These are phyloP conservation scores for Pascua guehoae DNA, from an alignment of 1,284 basidiomycete genomes.

Conservation along the genomic window DNA sequence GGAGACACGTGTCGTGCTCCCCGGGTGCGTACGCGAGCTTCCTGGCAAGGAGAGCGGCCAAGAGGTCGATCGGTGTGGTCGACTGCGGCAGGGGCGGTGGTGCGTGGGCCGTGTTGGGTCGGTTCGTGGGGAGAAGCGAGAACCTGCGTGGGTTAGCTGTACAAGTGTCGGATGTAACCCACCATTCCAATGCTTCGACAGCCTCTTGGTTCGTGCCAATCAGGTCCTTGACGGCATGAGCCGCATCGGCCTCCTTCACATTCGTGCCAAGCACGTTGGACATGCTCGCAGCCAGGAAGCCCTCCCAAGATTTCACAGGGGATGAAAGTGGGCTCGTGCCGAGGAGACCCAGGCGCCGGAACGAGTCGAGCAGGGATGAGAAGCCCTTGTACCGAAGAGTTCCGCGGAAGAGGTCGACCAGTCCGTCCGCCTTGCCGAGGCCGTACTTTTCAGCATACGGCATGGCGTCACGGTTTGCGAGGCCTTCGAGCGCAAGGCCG, in stretches of 20 bases:
- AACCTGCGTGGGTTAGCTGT: constrained; percentile 22
- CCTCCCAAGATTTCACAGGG: constrained; percentile 30
- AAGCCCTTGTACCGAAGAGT: constrained; percentile 91
- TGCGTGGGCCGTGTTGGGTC: constrained; percentile 2
- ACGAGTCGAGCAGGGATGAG: constrained; percentile 67
- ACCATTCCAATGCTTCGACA: constrained; percentile 60
- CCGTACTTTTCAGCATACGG: constrained; percentile 71
- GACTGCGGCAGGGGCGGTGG: constrained; percentile 6
- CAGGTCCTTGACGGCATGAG: neutral
- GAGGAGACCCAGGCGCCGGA: constrained; percentile 71
- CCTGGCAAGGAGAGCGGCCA: constrained; percentile 69
- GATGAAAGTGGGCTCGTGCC: constrained; percentile 48
- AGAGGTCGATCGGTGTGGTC: constrained; percentile 68
- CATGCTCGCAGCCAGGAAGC: constrained; percentile 18
- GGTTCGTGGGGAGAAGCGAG: constrained; percentile 50
- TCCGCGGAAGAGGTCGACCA: constrained; percentile 74
- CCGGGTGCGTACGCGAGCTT: constrained; percentile 67
- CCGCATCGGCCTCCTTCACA: constrained; percentile 4
- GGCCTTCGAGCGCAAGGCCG: constrained; percentile 72
- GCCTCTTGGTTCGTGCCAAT: constrained; percentile 41
- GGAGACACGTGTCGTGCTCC: constrained; percentile 83
- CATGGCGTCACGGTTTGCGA: constrained; percentile 84
- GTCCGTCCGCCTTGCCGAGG: constrained; percentile 54
- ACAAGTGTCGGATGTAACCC: constrained; percentile 25
- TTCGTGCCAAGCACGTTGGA: constrained; percentile 3